A percentile compares a stretch with the other conserved stretches of the same genome.
Conservation (phyloP, 2,329 filamentous ascomycete species). For the Fusarium sulawesiense region DNA sequence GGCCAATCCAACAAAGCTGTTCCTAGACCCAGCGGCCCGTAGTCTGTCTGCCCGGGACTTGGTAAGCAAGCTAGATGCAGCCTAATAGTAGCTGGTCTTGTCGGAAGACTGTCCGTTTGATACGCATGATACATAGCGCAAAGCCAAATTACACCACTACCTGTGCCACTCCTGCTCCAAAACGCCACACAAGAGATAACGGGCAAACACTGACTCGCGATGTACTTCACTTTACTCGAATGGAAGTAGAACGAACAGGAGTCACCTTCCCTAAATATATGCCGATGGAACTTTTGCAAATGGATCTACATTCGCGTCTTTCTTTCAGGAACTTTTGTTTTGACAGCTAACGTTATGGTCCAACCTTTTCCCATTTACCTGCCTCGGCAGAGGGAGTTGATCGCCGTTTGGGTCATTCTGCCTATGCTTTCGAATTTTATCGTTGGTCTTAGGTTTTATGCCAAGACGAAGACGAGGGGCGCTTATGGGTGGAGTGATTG, state of each 20-base stretch:
- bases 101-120: not conserved
- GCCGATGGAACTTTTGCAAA: conserved; percentile 13
- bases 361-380: conserved; percentile 12
- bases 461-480: conserved; percentile 10
- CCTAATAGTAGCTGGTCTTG: too few species aligned
- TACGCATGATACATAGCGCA: not conserved
- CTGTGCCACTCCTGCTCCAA: not conserved
- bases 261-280: conserved; percentile 1
- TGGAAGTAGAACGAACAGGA: not conserved
- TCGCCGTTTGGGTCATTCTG: not conserved
- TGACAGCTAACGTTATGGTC: not conserved
- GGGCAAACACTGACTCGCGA: conserved; percentile 3
- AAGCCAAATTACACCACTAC: not conserved
- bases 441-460: conserved; percentile 8
- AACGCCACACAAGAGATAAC: conserved; percentile 3
- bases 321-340: conserved; percentile 1
- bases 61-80: not conserved
- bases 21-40: rapidly evolving
- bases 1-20: too few species aligned
- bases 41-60: not conserved
- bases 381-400: conserved; percentile 7
- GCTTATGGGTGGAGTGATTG: conserved; percentile 21
- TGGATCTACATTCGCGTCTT: conserved; percentile 4
- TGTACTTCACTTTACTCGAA: not conserved
- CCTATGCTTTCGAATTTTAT: conserved; percentile 1